phyloP scores from a whole-genome alignment of 371 early-diverging fungal genomes.

The Paraphysoderma sedebokerense region DNA sequence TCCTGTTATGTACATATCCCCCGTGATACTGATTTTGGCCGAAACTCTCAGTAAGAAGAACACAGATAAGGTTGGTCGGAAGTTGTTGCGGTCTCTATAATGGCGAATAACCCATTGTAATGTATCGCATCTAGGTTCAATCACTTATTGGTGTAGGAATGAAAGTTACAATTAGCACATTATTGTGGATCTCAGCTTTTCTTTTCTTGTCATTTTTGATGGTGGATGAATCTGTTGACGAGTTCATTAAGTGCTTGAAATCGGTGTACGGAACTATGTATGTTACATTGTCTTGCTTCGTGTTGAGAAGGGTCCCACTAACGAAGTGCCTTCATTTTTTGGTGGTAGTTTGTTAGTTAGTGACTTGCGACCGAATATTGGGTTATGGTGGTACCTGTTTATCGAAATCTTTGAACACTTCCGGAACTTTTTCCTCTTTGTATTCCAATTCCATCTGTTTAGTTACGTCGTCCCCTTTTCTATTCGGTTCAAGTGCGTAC shows the following conservation, averaged over 20 bases:
- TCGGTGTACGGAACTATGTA: neutral
- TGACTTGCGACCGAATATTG: slow-evolving; percentile 89
- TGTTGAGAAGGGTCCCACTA: neutral
- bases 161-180: no score
- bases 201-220: neutral
- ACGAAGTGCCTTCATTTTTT: neutral
- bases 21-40: no score
- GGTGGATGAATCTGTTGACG: neutral
- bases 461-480: slow-evolving; percentile 66
- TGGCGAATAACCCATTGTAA: no score
- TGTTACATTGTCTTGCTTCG: neutral
- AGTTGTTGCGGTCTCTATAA: no score
- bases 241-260: neutral
- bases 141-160: no score
- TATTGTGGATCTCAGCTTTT: neutral
- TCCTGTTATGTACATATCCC: no score
- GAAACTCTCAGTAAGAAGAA: no score
- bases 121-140: no score
- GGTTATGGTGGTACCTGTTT: slow-evolving; percentile 95
- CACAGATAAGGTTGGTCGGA: no score
- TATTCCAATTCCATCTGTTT: slow-evolving; percentile 75
- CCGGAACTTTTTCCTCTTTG: slow-evolving; percentile 73
- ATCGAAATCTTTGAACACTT: slow-evolving; percentile 96
- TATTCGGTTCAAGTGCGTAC: slow-evolving; percentile 41
- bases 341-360: slow-evolving; percentile 29